These are phyloP conservation scores for Colletotrichum coccodes DNA, from an alignment of 2,329 filamentous ascomycete genomes.

Conservation along the genomic window DNA sequence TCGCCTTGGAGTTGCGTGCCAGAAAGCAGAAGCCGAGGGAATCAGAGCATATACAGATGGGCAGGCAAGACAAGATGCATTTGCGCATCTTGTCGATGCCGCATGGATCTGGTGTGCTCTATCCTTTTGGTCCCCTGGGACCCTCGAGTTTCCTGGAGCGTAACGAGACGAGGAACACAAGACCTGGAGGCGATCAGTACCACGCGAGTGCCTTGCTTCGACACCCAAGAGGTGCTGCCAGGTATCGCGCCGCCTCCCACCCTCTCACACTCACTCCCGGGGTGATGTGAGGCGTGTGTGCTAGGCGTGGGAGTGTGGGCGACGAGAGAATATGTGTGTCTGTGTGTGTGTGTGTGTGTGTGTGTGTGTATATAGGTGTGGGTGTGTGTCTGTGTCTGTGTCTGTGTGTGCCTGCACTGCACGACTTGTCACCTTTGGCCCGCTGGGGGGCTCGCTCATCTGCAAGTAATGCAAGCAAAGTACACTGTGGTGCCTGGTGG, in stretches of 20 bases:
- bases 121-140: not conserved
- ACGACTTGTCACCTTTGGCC: slow-evolving; percentile 23
- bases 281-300: slow-evolving; percentile 3
- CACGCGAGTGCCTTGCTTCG: slow-evolving; percentile 19
- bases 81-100: not conserved
- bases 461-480: slow-evolving; percentile 25
- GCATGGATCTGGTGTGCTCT: not conserved
- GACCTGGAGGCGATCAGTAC: slow-evolving; percentile 4
- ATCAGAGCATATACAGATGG: not conserved
- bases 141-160: not conserved
- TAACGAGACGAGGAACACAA: slow-evolving; percentile 14
- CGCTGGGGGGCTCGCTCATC: slow-evolving; percentile 12
- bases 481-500: slow-evolving; percentile 26
- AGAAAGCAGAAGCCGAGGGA: not conserved
- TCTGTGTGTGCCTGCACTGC: slow-evolving; percentile 15
- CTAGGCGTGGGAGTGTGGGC: slow-evolving; percentile 10
- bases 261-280: not conserved
- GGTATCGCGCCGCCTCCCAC: not conserved
- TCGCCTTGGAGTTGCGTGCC: not conserved
- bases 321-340: not conserved
- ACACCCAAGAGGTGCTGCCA: slow-evolving; percentile 3
- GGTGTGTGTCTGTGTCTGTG: not conserved
- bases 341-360: slow-evolving; percentile 10
- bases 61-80: not conserved
- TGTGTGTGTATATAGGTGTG: no score